Evolutionary conservation across 257 asterid species (phyloP), one percentile per base, ranked within the genome.

Genomic region (Fraxinus anomala): DNA sequence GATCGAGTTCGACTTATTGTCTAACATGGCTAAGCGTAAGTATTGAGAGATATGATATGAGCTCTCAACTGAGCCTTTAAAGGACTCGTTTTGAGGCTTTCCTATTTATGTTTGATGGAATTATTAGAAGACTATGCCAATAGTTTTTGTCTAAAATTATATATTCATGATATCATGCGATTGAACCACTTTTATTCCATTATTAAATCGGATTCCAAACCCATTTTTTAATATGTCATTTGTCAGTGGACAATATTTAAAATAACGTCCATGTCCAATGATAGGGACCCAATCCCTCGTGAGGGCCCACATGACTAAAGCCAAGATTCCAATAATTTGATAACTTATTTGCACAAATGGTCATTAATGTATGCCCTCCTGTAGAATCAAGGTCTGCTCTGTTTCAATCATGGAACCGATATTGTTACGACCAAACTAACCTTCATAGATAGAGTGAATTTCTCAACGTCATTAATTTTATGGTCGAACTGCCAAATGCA

Each of bases 1-100:
- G 26, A 90, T 84, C 75, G 94, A 94, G 34, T 77, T 87, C n/a
- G 94, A 81, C 59, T 91, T 85, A 30, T 87, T 90, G 30, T 93
- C 86, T 30, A 63, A 2, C 47, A 40, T 40, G 47, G 47, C 47
- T 40, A 40, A 40, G 16, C 0, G 2, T 6, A 54, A 65, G 66
- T 73, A 31, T 28, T 30, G 17, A n/a, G 36, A 21, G 76, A 63
- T 6, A 19, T 6, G 47, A 40, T 40, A 40, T 40, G 47, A 40
- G 47, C 68, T 76, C 74, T 78, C 28, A 70, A 79, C 5, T 69
- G 68, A 51, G 59, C 30, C 26, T 72, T 63, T 68, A 33, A 59
- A 51, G 16, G 81, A 51, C 65, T 70, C 70, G 82, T 65, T 70
- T 47, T 65, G 82, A 68, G 74, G 63, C 76, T 78, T 28, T 19